Base-by-base conservation (phyloP, 2,329 filamentous ascomycete species). In the Aspergillus terreus region DNA sequence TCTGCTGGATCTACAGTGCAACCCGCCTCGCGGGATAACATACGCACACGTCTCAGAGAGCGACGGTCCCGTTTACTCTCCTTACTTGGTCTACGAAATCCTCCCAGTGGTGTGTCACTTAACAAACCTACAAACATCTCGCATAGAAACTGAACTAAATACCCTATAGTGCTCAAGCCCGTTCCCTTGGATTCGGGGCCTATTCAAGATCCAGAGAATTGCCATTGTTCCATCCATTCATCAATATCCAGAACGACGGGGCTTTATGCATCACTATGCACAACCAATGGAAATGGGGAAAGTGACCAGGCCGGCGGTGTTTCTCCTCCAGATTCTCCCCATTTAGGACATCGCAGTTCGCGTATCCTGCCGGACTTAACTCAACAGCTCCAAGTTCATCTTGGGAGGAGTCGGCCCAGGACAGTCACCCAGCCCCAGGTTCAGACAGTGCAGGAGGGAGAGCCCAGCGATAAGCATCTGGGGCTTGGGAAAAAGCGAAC, bases 31-130 rank as follows among this genome's bases (percentile, higher is more conserved):
- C 65, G 55, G 44, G 61, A 64, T 44, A 63, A 61, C 25, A 59
- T 73, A 7, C 66, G 61, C 36, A 50, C 54, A 21, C 63, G 65
- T 27, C 49, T 73, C n/a, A 66, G 62, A 17, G 62, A 63, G 42
- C 70, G 67, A 50, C 64, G 71, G 35, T 71, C 70, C 10, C 71
- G 64, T 43, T 47, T 74, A 21, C 47, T 74, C 42, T 68, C 67
- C 2, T 63, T 72, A 47, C 53, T 74, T 25, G 66, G 66, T 10
- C 47, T 71, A 27, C 61, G 65, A 21, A 58, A 42, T 30, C 63
- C 62, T 14, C 62, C 56, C 4, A 63, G 58, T 15, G 58, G 69
- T 70, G 53, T 17, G 60, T 25, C 15, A 15, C 14, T 33, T 6
- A 30, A 11, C 4, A 3, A 38, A 33, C 30, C 6, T 9, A n/a